phyloP scores from a whole-genome alignment of 805 yeast species.

The Candida morakotiae region DNA sequence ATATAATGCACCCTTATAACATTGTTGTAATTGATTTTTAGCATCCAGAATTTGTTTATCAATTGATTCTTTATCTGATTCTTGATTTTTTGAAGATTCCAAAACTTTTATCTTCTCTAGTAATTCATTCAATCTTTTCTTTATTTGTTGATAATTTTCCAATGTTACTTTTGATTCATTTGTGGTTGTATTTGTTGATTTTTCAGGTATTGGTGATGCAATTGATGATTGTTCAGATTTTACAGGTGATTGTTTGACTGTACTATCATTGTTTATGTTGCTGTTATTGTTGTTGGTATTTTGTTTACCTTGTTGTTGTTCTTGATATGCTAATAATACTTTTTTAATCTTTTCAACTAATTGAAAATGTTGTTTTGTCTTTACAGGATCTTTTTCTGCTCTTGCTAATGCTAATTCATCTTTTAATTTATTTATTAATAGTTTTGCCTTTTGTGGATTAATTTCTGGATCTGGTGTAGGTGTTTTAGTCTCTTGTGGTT shows the following conservation, averaged over 20 bases:
- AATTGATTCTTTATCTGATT: constrained; percentile 23
- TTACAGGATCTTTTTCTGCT: constrained; percentile 51
- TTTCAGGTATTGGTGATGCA: constrained; percentile 10
- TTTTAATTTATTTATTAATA: constrained; percentile 56
- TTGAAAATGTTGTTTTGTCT: constrained; percentile 58
- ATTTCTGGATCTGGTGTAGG: constrained; percentile 17
- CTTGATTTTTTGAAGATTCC: constrained; percentile 44
- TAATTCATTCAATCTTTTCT: constrained; percentile 43
- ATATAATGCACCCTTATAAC: constrained; percentile 46
- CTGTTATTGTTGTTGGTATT: not conserved
- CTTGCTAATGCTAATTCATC: constrained; percentile 60
- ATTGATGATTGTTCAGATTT: not conserved
- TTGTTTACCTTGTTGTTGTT: constrained; percentile 34
- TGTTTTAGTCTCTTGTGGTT: not conserved
- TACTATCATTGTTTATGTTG: not conserved
- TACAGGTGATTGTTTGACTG: not conserved
- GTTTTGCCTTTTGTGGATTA: constrained; percentile 51
- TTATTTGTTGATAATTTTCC: constrained; percentile 40
- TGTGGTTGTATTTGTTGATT: not conserved
- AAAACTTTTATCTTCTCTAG: constrained; percentile 37
- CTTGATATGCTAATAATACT: constrained; percentile 52
- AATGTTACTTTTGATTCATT: constrained; percentile 24
- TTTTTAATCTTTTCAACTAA: constrained; percentile 64
- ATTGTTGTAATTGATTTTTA: constrained; percentile 43
- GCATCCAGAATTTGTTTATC: constrained; percentile 15